These are phyloP conservation scores for Datura wrightii DNA, from an alignment of 257 asterid genomes.

Conservation along the genomic window DNA sequence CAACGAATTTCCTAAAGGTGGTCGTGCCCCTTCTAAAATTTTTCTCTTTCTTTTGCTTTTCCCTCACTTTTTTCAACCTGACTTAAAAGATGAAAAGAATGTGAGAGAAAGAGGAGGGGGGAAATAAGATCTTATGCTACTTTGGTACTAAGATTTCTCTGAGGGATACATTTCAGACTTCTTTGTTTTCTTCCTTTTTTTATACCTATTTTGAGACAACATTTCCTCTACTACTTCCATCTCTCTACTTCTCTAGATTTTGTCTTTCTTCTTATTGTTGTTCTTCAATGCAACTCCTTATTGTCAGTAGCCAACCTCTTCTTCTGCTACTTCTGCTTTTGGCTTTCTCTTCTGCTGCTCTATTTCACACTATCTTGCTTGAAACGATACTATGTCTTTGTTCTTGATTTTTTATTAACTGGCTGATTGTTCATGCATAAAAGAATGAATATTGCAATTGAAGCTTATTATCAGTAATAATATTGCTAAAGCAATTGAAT, in stretches of 20 bases:
- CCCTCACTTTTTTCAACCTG: neutral
- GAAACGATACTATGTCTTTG: neutral
- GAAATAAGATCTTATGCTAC: constrained; percentile 2
- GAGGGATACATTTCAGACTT: neutral
- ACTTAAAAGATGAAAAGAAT: constrained; percentile 22
- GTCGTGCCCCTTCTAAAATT: neutral
- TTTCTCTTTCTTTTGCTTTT: neutral
- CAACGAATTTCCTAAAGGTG: constrained; percentile 12
- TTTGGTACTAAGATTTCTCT: neutral
- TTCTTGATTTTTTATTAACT: neutral
- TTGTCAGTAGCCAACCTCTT: neutral
- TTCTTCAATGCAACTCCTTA: neutral
- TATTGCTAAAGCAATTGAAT: constrained; percentile 13
- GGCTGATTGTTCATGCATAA: neutral
- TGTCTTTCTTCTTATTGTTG: neutral
- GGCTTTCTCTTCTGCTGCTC: constrained; percentile 22
- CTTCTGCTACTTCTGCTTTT: neutral
- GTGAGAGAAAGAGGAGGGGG: neutral
- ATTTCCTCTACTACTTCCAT: neutral
- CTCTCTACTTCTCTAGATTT: neutral
- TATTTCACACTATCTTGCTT: constrained; percentile 14
- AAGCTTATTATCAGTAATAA: constrained; percentile 13
- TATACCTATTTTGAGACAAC: neutral
- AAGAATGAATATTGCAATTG: constrained; percentile 1
- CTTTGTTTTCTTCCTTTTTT: neutral